Percentiles rank a stretch among this genome's conserved stretches.
These are phyloP conservation scores for Chlorella ohadii DNA, from an alignment of 139 green algal species.

Conservation along the genomic window DNA sequence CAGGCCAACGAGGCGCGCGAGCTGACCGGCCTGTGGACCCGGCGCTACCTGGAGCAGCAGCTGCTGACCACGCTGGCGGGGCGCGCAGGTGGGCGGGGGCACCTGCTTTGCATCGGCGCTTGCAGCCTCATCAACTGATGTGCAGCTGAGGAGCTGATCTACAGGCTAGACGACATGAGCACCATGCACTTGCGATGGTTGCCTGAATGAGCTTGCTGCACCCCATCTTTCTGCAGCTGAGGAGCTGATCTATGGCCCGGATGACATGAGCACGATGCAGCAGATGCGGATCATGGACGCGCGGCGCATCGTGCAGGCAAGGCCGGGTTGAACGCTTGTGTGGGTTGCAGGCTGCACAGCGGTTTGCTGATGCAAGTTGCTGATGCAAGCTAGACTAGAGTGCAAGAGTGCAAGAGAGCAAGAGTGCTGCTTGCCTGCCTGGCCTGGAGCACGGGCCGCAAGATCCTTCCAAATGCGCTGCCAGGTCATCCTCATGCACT, in stretches of 20 bases:
- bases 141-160: not conserved
- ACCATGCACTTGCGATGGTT: not conserved
- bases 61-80: constrained; percentile 78
- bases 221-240: constrained; percentile 49
- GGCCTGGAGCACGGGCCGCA: no score
- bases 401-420: no score
- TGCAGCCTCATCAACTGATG: no score
- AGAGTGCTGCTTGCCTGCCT: no score
- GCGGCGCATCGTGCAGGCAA: constrained; percentile 55
- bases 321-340: no score
- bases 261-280: constrained; percentile 75
- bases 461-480: no score
- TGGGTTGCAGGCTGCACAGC: no score
- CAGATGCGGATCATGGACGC: constrained; percentile 62
- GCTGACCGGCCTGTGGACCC: constrained; percentile 69
- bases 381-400: no score
- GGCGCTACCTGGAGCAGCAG: constrained; percentile 83
- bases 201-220: not conserved
- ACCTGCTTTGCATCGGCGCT: not conserved
- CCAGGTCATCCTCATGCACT: no score
- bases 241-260: constrained; percentile 65
- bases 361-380: no score
- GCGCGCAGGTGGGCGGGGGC: constrained; percentile 50
- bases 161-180: not conserved
- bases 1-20: constrained; percentile 64